phyloP scores from a whole-genome alignment of 1,139 yeast genomes.

The Yamadazyma jaroonii region DNA sequence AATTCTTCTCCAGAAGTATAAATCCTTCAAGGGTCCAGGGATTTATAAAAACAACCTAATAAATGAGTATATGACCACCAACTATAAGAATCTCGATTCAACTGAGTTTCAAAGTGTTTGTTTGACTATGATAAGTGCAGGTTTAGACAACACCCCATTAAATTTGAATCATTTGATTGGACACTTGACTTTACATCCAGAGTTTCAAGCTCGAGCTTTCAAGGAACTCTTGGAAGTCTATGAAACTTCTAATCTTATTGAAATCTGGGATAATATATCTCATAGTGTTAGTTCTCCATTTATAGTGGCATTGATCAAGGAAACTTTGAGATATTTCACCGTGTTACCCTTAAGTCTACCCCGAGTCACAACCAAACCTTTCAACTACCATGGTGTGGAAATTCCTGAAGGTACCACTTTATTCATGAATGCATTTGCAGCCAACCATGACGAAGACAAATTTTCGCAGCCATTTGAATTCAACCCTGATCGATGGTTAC shows the following conservation, averaged over 20 bases:
- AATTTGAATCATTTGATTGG: conserved; percentile 62
- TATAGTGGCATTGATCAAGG: conserved; percentile 57
- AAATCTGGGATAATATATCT: conserved; percentile 50
- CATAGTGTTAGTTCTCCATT: conserved; percentile 40
- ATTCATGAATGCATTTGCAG: conserved; percentile 68
- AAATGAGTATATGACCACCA: conserved; percentile 3
- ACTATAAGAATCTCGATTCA: conserved; percentile 7
- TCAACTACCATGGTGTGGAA: conserved; percentile 31
- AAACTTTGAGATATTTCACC: conserved; percentile 59
- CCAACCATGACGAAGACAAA: conserved; percentile 56
- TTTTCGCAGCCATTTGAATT: conserved; percentile 53
- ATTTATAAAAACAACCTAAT: conserved; percentile 1
- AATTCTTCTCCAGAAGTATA: conserved; percentile 19
- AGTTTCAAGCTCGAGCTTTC: conserved; percentile 43
- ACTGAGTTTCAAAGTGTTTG: conserved; percentile 61
- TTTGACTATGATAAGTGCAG: conserved; percentile 77
- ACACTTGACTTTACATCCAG: conserved; percentile 45
- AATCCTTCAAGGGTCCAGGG: not conserved
- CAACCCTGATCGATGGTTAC: conserved; percentile 59
- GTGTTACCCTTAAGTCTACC: conserved; percentile 71
- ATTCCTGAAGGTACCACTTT: conserved; percentile 58
- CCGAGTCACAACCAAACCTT: conserved; percentile 51
- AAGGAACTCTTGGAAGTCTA: conserved; percentile 29
- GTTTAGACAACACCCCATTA: conserved; percentile 70
- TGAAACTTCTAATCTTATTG: conserved; percentile 18